Evolutionary conservation across 257 asterid genomes (phyloP).

Genomic region (Leptodermis oblonga): DNA sequence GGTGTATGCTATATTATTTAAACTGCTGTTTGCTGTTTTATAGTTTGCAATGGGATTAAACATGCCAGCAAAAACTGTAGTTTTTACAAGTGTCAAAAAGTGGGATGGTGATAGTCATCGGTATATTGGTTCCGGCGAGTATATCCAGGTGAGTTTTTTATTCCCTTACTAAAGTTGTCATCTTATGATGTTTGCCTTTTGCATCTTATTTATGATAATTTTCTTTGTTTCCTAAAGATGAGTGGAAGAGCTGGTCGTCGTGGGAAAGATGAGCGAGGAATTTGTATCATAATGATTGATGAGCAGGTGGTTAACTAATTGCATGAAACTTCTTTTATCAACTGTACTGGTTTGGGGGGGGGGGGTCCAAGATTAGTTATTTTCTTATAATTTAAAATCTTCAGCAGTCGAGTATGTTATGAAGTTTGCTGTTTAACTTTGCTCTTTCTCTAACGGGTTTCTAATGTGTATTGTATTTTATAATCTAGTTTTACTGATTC

Average conservation of each 20-base stretch:
- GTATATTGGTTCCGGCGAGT: constrained; percentile 92
- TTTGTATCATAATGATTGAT: constrained; percentile 91
- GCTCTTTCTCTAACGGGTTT: not conserved
- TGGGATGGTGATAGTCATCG: constrained; percentile 99
- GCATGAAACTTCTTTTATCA: not conserved
- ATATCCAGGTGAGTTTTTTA: constrained; percentile 76
- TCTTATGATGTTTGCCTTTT: constrained; percentile 10
- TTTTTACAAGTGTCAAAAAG: constrained; percentile 85
- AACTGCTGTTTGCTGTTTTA: constrained; percentile 17
- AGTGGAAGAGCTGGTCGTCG: constrained; percentile 99
- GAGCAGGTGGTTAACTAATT: constrained; percentile 54
- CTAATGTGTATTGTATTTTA: not conserved
- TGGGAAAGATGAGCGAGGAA: constrained; percentile 95
- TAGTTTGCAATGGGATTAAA: constrained; percentile 99
- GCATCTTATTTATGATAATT: constrained; percentile 15
- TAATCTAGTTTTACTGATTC: not conserved
- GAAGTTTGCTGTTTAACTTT: not conserved
- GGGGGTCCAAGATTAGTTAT: not conserved
- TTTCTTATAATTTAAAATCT: not conserved
- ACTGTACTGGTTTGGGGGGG: constrained; percentile 1
- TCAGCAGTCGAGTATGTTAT: not conserved
- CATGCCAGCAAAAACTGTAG: constrained; percentile 99
- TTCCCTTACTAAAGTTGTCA: not conserved
- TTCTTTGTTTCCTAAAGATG: constrained; percentile 53
- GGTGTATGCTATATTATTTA: not conserved